Evolutionary conservation across 129 eudicot species (phyloP).

Genomic region (Tagetes patula): DNA sequence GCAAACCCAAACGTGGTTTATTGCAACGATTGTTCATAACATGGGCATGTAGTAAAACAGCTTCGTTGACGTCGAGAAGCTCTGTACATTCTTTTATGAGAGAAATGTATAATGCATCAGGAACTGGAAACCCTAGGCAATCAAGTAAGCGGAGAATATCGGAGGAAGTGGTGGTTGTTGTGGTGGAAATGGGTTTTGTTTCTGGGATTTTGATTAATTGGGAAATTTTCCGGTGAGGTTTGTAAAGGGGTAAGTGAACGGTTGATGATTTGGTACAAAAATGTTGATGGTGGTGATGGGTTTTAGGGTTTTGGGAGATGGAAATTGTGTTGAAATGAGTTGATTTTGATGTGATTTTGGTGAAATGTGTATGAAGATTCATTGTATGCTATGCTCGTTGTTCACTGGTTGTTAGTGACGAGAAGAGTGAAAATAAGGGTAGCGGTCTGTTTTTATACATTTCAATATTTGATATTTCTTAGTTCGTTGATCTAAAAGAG

Average conservation of each 20-base stretch:
- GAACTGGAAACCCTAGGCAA: slow-evolving; percentile 49
- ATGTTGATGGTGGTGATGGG: slow-evolving; percentile 7
- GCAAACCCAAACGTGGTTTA: slow-evolving; percentile 32
- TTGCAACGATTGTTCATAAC: slow-evolving; percentile 32
- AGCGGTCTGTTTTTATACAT: neutral
- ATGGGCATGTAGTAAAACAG: slow-evolving; percentile 50
- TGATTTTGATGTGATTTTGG: slow-evolving; percentile 21
- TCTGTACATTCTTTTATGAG: slow-evolving; percentile 72
- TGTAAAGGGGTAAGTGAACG: slow-evolving; percentile 39
- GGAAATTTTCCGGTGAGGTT: slow-evolving; percentile 42
- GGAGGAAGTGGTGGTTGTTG: slow-evolving; percentile 41
- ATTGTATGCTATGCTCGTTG: neutral
- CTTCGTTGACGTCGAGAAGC: slow-evolving; percentile 34
- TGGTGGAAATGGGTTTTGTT: slow-evolving; percentile 12
- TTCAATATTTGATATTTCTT: too few species aligned
- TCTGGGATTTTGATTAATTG: slow-evolving; percentile 28
- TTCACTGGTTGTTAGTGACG: slow-evolving; percentile 1
- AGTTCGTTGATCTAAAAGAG: too few species aligned
- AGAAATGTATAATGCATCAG: slow-evolving; percentile 57
- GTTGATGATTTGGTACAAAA: slow-evolving; percentile 24
- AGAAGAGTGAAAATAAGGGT: neutral
- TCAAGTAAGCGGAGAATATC: slow-evolving; percentile 73
- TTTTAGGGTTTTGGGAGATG: slow-evolving; percentile 11
- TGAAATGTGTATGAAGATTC: slow-evolving; percentile 6
- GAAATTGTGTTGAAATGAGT: neutral